Conservation (phyloP, 2,329 filamentous ascomycete genomes). For the Xylaria arbuscula region DNA sequence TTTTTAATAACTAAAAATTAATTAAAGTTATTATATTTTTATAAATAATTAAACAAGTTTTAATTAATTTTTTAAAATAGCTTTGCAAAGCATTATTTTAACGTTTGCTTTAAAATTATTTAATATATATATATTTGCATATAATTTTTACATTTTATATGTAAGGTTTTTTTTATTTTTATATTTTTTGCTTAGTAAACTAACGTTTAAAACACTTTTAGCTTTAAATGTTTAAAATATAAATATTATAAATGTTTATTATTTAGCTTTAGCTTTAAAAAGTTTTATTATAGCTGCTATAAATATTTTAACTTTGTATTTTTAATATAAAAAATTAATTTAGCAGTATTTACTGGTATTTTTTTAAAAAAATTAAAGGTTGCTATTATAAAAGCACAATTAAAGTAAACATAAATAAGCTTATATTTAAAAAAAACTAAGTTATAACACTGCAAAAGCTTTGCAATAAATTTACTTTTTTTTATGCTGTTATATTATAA, state of each 20-base stretch:
- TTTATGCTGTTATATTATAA: not conserved
- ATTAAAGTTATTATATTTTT: not conserved
- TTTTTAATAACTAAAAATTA: not conserved
- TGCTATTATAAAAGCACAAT: not conserved
- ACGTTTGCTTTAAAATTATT: too few species aligned
- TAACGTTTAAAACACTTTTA: not conserved
- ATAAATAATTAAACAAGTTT: not conserved
- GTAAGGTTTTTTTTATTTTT: not conserved
- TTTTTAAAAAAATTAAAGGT: not conserved
- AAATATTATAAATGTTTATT: too few species aligned
- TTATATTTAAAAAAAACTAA: slow-evolving; percentile 1
- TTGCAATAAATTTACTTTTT: not conserved
- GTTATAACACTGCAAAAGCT: not conserved
- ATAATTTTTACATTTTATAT: not conserved
- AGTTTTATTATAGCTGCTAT: not conserved
- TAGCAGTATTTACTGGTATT: not conserved
- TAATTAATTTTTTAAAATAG: not conserved
- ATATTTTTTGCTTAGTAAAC: not conserved
- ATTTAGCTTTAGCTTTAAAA: not conserved
- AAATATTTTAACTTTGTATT: not conserved
- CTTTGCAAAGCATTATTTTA: not conserved
- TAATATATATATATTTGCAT: not conserved
- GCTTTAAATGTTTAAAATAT: too few species aligned
- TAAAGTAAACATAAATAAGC: not conserved
- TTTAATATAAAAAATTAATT: not conserved